These are phyloP conservation scores for Tylopilus intermedius DNA, from an alignment of 768 basidiomycete genomes.

Conservation along the genomic window DNA sequence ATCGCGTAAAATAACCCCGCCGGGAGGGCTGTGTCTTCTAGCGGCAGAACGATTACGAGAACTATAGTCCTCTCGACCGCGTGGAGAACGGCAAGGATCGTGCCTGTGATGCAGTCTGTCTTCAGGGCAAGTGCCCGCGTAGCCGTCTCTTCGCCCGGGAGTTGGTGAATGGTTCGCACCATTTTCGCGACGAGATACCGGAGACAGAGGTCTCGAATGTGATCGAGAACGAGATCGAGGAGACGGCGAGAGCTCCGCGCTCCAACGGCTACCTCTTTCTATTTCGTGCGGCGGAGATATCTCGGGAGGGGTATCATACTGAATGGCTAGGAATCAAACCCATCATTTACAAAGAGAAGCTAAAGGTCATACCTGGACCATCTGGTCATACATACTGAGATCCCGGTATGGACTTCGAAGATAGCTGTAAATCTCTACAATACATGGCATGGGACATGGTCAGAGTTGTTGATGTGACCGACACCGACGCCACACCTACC, in stretches of 20 bases:
- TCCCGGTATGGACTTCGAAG: constrained; percentile 86
- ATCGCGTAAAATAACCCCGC: constrained; percentile 2
- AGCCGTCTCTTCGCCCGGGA: constrained; percentile 1
- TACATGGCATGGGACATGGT: not conserved
- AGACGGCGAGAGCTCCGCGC: constrained; percentile 17
- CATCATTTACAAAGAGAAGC: not conserved
- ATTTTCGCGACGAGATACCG: constrained; percentile 4
- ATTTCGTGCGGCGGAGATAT: constrained; percentile 33
- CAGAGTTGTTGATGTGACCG: not conserved
- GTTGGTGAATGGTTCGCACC: not conserved
- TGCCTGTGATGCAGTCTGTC: constrained; percentile 1
- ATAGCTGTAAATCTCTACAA: constrained; percentile 80
- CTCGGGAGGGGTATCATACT: constrained; percentile 58
- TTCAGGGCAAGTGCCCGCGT: constrained; percentile 6
- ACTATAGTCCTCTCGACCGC: not conserved
- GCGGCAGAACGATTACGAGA: not conserved
- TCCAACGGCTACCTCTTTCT: constrained; percentile 27
- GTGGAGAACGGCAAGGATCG: constrained; percentile 3
- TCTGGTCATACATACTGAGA: constrained; percentile 73
- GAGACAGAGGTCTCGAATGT: constrained; percentile 23
- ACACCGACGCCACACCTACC: constrained; percentile 43
- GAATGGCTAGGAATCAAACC: constrained; percentile 7
- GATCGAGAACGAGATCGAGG: constrained; percentile 26
- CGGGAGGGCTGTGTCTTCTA: not conserved
- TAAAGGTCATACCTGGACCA: constrained; percentile 61